Evolutionary conservation across 164 flowering plant species (phyloP).

Genomic region (Vitis amurensis): DNA sequence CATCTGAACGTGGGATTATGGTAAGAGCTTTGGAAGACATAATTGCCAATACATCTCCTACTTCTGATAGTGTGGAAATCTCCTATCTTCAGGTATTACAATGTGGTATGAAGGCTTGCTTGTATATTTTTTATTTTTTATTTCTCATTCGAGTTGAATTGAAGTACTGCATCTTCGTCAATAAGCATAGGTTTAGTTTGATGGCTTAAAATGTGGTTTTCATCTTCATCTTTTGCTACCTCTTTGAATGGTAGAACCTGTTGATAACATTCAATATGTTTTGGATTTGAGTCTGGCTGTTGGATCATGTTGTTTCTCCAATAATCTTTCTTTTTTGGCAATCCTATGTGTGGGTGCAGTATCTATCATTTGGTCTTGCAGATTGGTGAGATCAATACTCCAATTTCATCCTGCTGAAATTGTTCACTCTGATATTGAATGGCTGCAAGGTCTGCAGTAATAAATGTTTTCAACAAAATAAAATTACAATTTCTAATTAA

Average conservation of each 20-base stretch:
- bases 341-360: no score
- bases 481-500: no score
- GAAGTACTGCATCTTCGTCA: neutral
- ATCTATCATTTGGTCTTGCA: no score
- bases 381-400: no score
- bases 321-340: no score
- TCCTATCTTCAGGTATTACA: constrained; percentile 81
- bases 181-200: neutral
- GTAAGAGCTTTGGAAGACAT: constrained; percentile 91
- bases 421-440: no score
- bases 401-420: no score
- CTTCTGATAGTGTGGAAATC: constrained; percentile 59
- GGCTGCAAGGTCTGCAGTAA: no score
- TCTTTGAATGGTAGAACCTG: neutral
- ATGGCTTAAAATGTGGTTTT: neutral
- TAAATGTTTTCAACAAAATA: no score
- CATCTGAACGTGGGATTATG: constrained; percentile 92
- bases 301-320: no score
- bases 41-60: constrained; percentile 45
- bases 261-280: no score
- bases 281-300: no score
- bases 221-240: neutral
- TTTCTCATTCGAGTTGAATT: neutral
- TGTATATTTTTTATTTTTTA: neutral
- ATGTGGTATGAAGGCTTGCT: neutral